Percentiles rank a stretch among this genome's conserved stretches.
These are phyloP conservation scores for Tetracentron sinense DNA, from an alignment of 164 flowering plant species.

Conservation along the genomic window DNA sequence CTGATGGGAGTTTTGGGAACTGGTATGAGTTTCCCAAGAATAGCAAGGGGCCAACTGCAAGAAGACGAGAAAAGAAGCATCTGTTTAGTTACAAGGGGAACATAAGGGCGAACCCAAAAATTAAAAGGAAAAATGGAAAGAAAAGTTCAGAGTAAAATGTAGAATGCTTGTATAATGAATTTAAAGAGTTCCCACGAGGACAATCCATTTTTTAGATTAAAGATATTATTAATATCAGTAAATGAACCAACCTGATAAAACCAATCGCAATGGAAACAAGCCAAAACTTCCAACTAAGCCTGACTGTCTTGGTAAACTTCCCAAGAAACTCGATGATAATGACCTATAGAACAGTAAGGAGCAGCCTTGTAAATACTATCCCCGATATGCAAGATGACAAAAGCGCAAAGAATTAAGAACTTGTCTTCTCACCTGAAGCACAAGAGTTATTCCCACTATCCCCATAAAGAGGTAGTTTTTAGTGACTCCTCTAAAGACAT, in stretches of 20 bases:
- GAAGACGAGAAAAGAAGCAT: not conserved
- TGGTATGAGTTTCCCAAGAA: conserved; percentile 69
- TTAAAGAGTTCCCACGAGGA: not conserved
- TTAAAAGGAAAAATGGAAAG: not conserved
- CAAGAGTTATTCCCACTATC: conserved; percentile 55
- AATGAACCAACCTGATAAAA: conserved; percentile 50
- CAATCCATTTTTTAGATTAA: not conserved
- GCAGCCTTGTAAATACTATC: not conserved
- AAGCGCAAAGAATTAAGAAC: not conserved
- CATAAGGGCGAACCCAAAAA: not conserved
- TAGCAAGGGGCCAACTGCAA: conserved; percentile 90
- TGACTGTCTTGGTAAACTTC: conserved; percentile 62
- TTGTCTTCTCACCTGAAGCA: conserved; percentile 62
- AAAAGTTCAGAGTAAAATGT: not conserved
- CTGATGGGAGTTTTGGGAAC: conserved; percentile 67
- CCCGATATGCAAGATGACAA: not conserved
- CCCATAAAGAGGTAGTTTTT: conserved; percentile 74
- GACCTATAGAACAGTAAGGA: conserved; percentile 33
- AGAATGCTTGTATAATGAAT: not conserved
- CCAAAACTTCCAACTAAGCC: conserved; percentile 72
- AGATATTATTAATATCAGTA: not conserved
- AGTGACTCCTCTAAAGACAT: conserved; percentile 66
- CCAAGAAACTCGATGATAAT: conserved; percentile 74
- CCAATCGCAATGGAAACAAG: conserved; percentile 58
- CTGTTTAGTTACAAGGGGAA: not conserved